Evolutionary conservation across 495 filamentous ascomycete species (phyloP).

Genomic region (Geopyxis carbonaria): DNA sequence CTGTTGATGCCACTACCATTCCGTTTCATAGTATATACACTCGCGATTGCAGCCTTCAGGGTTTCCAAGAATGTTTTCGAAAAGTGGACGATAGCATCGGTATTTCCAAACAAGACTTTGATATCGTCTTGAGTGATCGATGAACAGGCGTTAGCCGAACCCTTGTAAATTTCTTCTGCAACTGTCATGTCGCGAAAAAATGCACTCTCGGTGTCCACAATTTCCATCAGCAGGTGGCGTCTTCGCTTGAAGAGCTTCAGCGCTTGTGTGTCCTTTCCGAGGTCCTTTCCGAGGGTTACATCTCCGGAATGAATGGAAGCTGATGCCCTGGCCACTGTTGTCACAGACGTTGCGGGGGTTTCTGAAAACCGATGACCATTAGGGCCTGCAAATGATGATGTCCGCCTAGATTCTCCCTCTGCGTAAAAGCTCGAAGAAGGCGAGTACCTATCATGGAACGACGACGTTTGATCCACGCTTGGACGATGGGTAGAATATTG

Average conservation of each 20-base stretch:
- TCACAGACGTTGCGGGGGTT: constrained; percentile 19
- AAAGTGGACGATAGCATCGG: constrained; percentile 68
- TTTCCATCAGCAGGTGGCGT: constrained; percentile 65
- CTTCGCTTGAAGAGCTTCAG: constrained; percentile 35
- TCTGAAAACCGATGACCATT: constrained; percentile 21
- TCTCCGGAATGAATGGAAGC: constrained; percentile 22
- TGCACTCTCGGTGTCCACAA: constrained; percentile 76
- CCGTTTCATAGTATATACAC: constrained; percentile 40
- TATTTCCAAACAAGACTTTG: constrained; percentile 77
- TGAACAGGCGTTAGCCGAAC: constrained; percentile 67
- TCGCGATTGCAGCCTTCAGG: constrained; percentile 56
- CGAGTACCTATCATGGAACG: constrained; percentile 13
- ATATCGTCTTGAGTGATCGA: constrained; percentile 68
- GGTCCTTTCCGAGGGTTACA: too few relatives aligned
- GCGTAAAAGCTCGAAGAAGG: constrained; percentile 23
- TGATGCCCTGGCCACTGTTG: constrained; percentile 9
- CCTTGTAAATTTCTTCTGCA: constrained; percentile 89
- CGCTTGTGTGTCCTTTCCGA: constrained; percentile 19
- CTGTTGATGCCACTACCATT: constrained; percentile 25
- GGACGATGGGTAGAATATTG: constrained; percentile 19
- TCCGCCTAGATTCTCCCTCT: constrained; percentile 20
- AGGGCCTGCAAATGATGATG: constrained; percentile 12
- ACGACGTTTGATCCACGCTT: constrained; percentile 13
- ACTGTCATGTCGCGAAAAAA: constrained; percentile 91
- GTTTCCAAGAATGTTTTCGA: constrained; percentile 58